These are phyloP conservation scores for Alopecurus myosuroides DNA, from an alignment of 176 grass and related monocot genomes.

Conservation along the genomic window DNA sequence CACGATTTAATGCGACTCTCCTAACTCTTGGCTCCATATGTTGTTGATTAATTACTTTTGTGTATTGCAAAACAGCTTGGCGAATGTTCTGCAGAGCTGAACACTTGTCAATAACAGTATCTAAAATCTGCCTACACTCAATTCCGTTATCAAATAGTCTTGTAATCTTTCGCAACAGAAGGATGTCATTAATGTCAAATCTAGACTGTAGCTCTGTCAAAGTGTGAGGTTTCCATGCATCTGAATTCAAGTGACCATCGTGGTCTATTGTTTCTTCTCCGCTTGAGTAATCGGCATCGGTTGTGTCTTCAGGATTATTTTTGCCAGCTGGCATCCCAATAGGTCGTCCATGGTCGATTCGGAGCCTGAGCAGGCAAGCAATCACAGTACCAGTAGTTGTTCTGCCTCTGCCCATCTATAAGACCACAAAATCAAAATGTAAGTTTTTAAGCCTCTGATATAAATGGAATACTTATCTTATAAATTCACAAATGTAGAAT, in stretches of 20 bases:
- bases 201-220: conserved; percentile 34
- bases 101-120: conserved; percentile 90
- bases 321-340: conserved; percentile 56
- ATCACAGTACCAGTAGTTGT: conserved; percentile 97
- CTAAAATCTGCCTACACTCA: conserved; percentile 77
- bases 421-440: conserved; percentile 24
- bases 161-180: conserved; percentile 90
- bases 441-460: conserved; percentile 1
- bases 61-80: conserved; percentile 89
- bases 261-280: conserved; percentile 64
- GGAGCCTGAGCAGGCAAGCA: conserved; percentile 82
- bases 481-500: conserved; percentile 3
- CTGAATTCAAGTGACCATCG: conserved; percentile 46
- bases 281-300: conserved; percentile 49
- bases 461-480: conserved; percentile 5
- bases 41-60: conserved; percentile 91
- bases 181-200: conserved; percentile 93
- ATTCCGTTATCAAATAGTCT: conserved; percentile 90
- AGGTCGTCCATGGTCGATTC: conserved; percentile 78
- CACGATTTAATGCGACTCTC: conserved; percentile 90
- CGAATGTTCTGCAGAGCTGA: conserved; percentile 97
- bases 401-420: conserved; percentile 94
- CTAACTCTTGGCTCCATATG: conserved; percentile 82
- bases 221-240: conserved; percentile 41
- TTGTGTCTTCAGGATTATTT: conserved; percentile 44